These are phyloP conservation scores for Pharnaceum exiguum DNA, from an alignment of 148 eudicot species.

Conservation along the genomic window DNA sequence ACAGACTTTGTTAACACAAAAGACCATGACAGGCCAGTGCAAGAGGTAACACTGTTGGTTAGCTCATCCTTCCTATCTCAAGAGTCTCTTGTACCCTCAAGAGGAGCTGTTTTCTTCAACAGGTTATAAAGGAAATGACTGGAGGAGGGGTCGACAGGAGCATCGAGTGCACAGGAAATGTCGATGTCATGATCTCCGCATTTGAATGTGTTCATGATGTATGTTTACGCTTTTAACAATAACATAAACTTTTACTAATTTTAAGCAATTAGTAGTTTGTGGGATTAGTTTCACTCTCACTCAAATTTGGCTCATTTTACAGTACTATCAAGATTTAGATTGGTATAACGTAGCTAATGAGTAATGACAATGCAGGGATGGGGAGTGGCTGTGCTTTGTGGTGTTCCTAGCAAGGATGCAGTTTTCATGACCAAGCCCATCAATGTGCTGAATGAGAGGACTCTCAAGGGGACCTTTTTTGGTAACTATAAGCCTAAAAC, in stretches of 20 bases:
- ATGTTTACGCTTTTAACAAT: slow-evolving; percentile 17
- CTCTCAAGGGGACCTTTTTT: slow-evolving; percentile 85
- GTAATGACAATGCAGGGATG: slow-evolving; percentile 49
- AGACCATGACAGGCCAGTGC: slow-evolving; percentile 53
- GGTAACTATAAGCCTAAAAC: slow-evolving; percentile 78
- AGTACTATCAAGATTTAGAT: too few relatives aligned
- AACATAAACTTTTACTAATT: too few relatives aligned
- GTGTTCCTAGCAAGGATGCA: slow-evolving; percentile 71
- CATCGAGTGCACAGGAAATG: slow-evolving; percentile 62
- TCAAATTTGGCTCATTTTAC: too few relatives aligned
- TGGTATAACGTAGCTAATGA: neutral
- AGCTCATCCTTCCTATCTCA: neutral
- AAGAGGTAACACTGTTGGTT: slow-evolving; percentile 32
- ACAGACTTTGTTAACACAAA: slow-evolving; percentile 75
- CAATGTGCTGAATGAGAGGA: slow-evolving; percentile 60
- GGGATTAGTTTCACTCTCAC: neutral
- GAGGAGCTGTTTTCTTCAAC: neutral
- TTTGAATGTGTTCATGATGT: slow-evolving; percentile 91
- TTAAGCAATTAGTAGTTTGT: too few relatives aligned
- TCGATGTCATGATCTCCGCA: slow-evolving; percentile 75
- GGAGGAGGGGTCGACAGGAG: slow-evolving; percentile 71
- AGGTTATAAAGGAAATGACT: slow-evolving; percentile 67
- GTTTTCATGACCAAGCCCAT: slow-evolving; percentile 68
- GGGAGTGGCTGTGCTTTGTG: slow-evolving; percentile 86
- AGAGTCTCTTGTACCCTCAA: neutral